These are phyloP conservation scores for Pythium phragmiticola DNA, from an alignment of 352 stramenopile species.

Conservation along the genomic window DNA sequence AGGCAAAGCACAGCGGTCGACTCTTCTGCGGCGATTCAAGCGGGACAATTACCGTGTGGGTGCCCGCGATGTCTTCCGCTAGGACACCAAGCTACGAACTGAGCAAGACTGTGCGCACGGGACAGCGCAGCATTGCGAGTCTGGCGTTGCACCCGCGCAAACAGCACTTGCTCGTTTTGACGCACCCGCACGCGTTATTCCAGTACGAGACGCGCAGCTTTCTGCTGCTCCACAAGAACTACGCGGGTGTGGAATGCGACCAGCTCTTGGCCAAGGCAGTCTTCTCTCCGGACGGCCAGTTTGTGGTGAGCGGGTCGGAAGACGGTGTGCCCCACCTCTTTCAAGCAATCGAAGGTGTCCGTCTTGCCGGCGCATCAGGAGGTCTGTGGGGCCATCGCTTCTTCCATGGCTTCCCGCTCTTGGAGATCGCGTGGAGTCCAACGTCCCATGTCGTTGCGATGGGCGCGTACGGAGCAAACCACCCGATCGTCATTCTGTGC, in stretches of 20 bases:
- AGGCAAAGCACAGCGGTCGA: conserved; percentile 34
- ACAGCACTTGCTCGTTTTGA: conserved; percentile 61
- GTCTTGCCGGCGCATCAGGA: conserved; percentile 29
- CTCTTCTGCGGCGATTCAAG: conserved; percentile 61
- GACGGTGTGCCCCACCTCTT: conserved; percentile 60
- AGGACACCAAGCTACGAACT: conserved; percentile 24
- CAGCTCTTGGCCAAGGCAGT: conserved; percentile 43
- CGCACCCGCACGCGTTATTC: conserved; percentile 56
- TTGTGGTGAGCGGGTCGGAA: conserved; percentile 60
- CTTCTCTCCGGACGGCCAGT: conserved; percentile 68
- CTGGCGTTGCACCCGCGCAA: conserved; percentile 64
- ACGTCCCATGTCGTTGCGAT: conserved; percentile 62
- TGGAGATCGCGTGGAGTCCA: conserved; percentile 63
- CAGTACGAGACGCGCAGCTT: conserved; percentile 79
- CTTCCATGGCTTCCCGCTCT: conserved; percentile 47
- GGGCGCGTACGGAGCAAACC: conserved; percentile 57
- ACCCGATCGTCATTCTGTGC: conserved; percentile 63
- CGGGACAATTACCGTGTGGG: conserved; percentile 55
- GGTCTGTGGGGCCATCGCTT: conserved; percentile 59
- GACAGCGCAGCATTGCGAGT: conserved; percentile 48
- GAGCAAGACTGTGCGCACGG: conserved; percentile 54
- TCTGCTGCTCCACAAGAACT: conserved; percentile 70
- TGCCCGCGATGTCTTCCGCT: background rate
- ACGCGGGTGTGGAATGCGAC: conserved; percentile 48
- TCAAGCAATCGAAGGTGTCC: conserved; percentile 48